phyloP scores from a whole-genome alignment of 2,329 filamentous ascomycete genomes.

The Aspergillus intermedius region DNA sequence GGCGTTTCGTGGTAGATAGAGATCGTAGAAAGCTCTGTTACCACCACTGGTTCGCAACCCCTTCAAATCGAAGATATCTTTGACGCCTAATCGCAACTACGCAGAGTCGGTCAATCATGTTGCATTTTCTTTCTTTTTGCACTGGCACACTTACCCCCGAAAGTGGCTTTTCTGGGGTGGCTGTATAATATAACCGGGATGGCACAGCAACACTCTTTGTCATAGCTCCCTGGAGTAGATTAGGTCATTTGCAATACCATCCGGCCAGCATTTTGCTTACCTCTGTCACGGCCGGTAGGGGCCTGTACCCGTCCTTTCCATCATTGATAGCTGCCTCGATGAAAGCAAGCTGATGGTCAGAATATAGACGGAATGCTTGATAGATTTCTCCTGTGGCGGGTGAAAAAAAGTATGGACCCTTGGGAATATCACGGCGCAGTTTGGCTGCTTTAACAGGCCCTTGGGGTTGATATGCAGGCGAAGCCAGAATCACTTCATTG shows the following conservation, averaged over 20 bases:
- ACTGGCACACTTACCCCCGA: slow-evolving; percentile 42
- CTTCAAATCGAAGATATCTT: slow-evolving; percentile 56
- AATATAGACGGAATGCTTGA: not conserved
- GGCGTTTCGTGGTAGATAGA: slow-evolving; percentile 42
- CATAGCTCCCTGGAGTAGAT: too few relatives aligned
- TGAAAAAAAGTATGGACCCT: not conserved
- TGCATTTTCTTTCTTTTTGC: too few relatives aligned
- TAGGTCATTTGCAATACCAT: too few relatives aligned
- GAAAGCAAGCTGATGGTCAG: not conserved
- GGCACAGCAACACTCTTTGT: slow-evolving; percentile 43
- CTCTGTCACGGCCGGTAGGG: too few relatives aligned
- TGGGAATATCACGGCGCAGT: not conserved
- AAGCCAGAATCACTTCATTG: too few relatives aligned
- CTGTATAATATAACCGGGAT: slow-evolving; percentile 54
- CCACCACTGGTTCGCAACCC: slow-evolving; percentile 53
- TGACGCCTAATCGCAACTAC: slow-evolving; percentile 48
- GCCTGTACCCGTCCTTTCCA: not conserved
- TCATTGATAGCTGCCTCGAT: not conserved
- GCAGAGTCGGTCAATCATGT: too few relatives aligned
- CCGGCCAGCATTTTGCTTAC: too few relatives aligned
- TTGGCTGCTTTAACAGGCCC: too few relatives aligned
- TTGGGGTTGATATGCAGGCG: too few relatives aligned
- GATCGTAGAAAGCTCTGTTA: slow-evolving; percentile 52
- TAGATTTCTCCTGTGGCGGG: not conserved
- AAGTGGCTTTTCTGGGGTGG: slow-evolving; percentile 38